phyloP scores from a whole-genome alignment of 2,329 filamentous ascomycete species.

The Fusarium liriodendri region DNA sequence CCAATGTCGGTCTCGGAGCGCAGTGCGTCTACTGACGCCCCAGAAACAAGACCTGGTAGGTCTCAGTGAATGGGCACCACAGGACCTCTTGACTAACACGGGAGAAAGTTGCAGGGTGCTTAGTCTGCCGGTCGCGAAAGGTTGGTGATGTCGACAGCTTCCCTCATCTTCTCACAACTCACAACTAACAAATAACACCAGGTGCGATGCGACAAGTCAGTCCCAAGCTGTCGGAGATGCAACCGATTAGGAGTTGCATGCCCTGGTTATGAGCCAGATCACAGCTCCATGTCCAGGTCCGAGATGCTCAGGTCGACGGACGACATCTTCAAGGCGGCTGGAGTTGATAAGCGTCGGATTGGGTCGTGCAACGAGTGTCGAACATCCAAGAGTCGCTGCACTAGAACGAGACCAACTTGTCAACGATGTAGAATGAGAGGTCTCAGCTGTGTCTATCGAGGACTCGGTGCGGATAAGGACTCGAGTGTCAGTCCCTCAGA shows the following conservation, averaged over 20 bases:
- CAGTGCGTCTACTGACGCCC: not conserved
- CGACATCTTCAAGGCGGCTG: constrained; percentile 43
- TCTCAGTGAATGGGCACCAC: not conserved
- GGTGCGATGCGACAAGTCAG: constrained; percentile 16
- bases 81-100: not conserved
- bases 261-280: constrained; percentile 35
- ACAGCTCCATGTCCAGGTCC: constrained; percentile 31
- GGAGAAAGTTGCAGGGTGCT: not conserved
- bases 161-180: not conserved
- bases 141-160: not conserved
- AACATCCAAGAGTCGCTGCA: constrained; percentile 42
- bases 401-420: constrained; percentile 42
- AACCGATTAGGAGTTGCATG: constrained; percentile 40
- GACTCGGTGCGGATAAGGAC: not conserved
- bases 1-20: not conserved
- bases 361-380: constrained; percentile 45
- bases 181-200: not conserved
- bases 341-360: constrained; percentile 43
- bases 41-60: not conserved
- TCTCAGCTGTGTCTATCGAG: constrained; percentile 2
- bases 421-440: constrained; percentile 39
- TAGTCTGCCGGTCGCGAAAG: not conserved
- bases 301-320: constrained; percentile 40
- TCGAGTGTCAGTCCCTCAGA: not conserved
- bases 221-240: constrained; percentile 15